These are phyloP conservation scores for Lindgomyces ingoldianus DNA, from an alignment of 495 filamentous ascomycete genomes.

Conservation along the genomic window DNA sequence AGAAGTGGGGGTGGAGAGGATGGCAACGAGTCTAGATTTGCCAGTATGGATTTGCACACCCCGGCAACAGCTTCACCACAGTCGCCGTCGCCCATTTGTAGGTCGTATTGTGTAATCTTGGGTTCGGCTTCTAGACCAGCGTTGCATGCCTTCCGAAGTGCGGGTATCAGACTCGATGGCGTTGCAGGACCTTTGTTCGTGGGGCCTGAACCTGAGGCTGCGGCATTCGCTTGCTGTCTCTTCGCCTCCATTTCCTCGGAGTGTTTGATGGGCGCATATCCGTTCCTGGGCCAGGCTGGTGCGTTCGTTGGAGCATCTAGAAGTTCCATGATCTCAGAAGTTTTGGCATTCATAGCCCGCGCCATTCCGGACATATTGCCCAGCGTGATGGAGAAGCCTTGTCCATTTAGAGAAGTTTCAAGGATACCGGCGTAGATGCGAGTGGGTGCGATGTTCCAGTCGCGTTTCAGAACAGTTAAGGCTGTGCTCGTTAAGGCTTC, in stretches of 20 bases:
- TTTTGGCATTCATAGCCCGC: slow-evolving; percentile 47
- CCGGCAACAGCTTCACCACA: slow-evolving; percentile 62
- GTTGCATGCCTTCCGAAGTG: slow-evolving; percentile 55
- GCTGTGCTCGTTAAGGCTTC: slow-evolving; percentile 58
- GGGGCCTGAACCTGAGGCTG: neutral
- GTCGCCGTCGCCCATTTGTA: slow-evolving; percentile 66
- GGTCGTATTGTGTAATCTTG: slow-evolving; percentile 62
- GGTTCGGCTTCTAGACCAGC: slow-evolving; percentile 58
- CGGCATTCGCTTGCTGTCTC: slow-evolving; percentile 24
- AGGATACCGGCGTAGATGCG: slow-evolving; percentile 52
- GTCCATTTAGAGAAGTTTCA: slow-evolving; percentile 64
- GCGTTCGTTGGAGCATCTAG: slow-evolving; percentile 58
- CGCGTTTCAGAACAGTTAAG: slow-evolving; percentile 54
- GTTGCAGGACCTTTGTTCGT: slow-evolving; percentile 11
- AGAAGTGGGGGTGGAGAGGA: slow-evolving; percentile 52
- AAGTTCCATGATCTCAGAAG: slow-evolving; percentile 55
- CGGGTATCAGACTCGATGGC: slow-evolving; percentile 47
- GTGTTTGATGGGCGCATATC: slow-evolving; percentile 33
- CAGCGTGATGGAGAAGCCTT: slow-evolving; percentile 62
- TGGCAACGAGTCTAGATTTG: slow-evolving; percentile 36
- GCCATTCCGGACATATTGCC: slow-evolving; percentile 55
- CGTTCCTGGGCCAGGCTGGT: slow-evolving; percentile 49
- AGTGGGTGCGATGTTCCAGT: slow-evolving; percentile 47
- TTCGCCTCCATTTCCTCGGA: slow-evolving; percentile 22
- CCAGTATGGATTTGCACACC: slow-evolving; percentile 42